A percentile compares a stretch with the other conserved stretches of the same genome.
Conservation (phyloP, 805 yeast species). For the Schizosaccharomyces pombe region DNA sequence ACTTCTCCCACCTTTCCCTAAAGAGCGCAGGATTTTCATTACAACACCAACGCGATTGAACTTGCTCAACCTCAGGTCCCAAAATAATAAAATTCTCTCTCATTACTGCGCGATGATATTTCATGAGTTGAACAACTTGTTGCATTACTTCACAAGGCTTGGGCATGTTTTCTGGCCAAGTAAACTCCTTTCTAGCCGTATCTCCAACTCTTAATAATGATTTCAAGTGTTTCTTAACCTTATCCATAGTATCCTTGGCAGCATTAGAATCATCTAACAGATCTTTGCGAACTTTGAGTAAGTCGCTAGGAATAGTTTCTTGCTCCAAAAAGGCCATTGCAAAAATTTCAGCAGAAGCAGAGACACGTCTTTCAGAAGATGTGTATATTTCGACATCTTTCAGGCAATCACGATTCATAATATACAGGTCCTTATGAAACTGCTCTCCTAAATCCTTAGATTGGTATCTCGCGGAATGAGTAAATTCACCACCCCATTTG, state of each 20-base stretch:
- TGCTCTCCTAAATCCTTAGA: constrained; percentile 91
- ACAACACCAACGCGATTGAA: constrained; percentile 84
- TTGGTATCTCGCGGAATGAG: constrained; percentile 89
- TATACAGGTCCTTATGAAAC: constrained; percentile 69
- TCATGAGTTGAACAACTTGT: constrained; percentile 87
- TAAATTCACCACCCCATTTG: constrained; percentile 99
- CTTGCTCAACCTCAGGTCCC: constrained; percentile 35
- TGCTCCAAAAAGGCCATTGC: constrained; percentile 52
- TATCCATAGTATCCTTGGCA: constrained; percentile 92
- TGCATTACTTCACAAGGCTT: constrained; percentile 87
- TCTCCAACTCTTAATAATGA: constrained; percentile 86
- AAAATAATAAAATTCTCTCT: constrained; percentile 38
- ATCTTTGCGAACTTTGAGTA: constrained; percentile 65
- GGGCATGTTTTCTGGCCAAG: constrained; percentile 98
- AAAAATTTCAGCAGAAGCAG: constrained; percentile 76
- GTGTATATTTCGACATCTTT: constrained; percentile 72
- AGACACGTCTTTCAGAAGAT: constrained; percentile 83
- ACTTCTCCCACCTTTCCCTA: constrained; percentile 90
- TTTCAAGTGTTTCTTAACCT: constrained; percentile 86
- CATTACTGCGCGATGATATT: constrained; percentile 66
- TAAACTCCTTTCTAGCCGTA: constrained; percentile 89
- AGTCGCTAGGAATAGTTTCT: constrained; percentile 52
- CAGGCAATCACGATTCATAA: constrained; percentile 63
- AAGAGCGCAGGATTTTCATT: constrained; percentile 80
- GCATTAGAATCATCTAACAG: constrained; percentile 90